A percentile compares a stretch with the other conserved stretches of the same genome.
These are phyloP conservation scores for Pestalotiopsis sp. DNA, from an alignment of 2,329 filamentous ascomycete species.

Conservation along the genomic window DNA sequence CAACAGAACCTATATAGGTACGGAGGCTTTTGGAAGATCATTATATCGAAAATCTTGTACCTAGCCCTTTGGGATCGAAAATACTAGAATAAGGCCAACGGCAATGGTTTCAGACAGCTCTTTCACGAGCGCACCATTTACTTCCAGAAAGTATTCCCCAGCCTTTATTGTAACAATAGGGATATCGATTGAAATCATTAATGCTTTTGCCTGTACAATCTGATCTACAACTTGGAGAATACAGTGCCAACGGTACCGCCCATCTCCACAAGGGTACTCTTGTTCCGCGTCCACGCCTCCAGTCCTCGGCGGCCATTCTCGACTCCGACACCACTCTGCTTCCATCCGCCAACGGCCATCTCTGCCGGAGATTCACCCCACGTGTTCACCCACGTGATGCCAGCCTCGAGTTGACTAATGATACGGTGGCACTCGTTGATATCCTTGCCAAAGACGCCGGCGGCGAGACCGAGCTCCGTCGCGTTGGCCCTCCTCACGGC, in stretches of 20 bases:
- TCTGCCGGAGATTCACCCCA: constrained; percentile 92
- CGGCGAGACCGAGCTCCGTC: constrained; percentile 77
- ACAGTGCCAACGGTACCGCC: constrained; percentile 68
- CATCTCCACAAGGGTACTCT: constrained; percentile 86
- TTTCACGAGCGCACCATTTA: no score
- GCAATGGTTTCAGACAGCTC: no score
- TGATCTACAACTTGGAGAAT: constrained; percentile 66
- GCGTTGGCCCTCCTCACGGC: constrained; percentile 72
- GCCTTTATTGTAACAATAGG: no score
- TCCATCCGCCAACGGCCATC: constrained; percentile 93
- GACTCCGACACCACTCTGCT: constrained; percentile 82
- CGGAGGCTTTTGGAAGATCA: no score
- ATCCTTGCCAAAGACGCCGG: constrained; percentile 79
- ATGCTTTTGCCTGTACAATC: neutral
- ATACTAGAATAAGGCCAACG: no score
- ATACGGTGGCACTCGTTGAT: constrained; percentile 73
- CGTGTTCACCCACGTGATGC: constrained; percentile 90
- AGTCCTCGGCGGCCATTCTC: constrained; percentile 83
- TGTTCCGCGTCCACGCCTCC: constrained; percentile 81
- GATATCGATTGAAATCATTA: neutral
- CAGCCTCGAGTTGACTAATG: constrained; percentile 71
- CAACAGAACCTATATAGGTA: no score
- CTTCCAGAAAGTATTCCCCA: no score
- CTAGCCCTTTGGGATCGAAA: no score
- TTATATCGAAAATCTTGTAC: no score